Conservation (phyloP, 1,284 basidiomycete species). For the Rhodotorula sp. region DNA sequence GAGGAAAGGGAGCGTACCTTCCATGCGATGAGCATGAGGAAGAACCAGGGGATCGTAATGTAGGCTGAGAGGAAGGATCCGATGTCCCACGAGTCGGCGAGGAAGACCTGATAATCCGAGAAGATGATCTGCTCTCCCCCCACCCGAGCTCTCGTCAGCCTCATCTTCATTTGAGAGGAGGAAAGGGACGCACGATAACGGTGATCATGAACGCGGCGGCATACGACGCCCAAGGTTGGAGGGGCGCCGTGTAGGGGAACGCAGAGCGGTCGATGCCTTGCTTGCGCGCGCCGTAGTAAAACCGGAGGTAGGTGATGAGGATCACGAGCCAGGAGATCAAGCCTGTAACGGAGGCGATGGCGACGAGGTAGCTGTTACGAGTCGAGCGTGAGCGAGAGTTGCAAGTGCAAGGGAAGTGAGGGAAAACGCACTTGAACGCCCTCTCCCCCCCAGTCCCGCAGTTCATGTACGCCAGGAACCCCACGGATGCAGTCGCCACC, state of each 20-base stretch:
- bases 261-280: slow-evolving; percentile 61
- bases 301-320: slow-evolving; percentile 69
- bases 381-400: background rate
- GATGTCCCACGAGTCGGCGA: slow-evolving; percentile 10
- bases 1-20: slow-evolving; percentile 2
- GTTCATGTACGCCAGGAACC: slow-evolving; percentile 59
- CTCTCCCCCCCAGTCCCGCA: slow-evolving; percentile 45
- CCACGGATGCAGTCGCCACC: slow-evolving; percentile 56
- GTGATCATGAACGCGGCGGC: slow-evolving; percentile 24
- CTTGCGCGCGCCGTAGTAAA: slow-evolving; percentile 62
- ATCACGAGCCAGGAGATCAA: slow-evolving; percentile 59
- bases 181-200: slow-evolving; percentile 5
- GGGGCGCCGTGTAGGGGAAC: slow-evolving; percentile 57
- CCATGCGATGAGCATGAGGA: slow-evolving; percentile 26
- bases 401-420: background rate
- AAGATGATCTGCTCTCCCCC: slow-evolving; percentile 20
- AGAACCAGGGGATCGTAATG: slow-evolving; percentile 22
- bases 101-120: slow-evolving; percentile 34
- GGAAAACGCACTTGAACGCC: slow-evolving; percentile 44
- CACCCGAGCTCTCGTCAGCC: background rate
- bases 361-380: slow-evolving; percentile 18
- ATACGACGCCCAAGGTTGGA: slow-evolving; percentile 49
- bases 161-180: no score
- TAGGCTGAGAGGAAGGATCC: slow-evolving; percentile 29
- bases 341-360: slow-evolving; percentile 54